A percentile compares a stretch with the other conserved stretches of the same genome.
Evolutionary conservation across 495 filamentous ascomycete species (phyloP).

Genomic region (Chaetomium cochliodes): DNA sequence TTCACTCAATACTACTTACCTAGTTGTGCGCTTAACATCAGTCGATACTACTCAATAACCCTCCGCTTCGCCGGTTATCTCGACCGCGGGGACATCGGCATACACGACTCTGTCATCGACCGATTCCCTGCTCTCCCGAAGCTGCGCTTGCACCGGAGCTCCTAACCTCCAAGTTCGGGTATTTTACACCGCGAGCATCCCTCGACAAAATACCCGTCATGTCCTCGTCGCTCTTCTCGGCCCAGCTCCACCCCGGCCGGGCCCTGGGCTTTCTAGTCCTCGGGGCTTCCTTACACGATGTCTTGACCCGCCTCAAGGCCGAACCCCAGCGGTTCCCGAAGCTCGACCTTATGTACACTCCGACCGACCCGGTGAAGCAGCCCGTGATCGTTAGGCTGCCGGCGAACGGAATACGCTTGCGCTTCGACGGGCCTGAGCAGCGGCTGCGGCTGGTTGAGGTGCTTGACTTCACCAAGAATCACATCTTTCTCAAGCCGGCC

Average conservation of each 20-base stretch:
- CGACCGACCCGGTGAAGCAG: conserved; percentile 63
- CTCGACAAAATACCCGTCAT: conserved; percentile 19
- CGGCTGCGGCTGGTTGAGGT: conserved; percentile 87
- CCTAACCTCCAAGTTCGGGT: not conserved
- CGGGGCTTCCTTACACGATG: conserved; percentile 85
- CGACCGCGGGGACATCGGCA: no score
- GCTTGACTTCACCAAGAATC: conserved; percentile 82
- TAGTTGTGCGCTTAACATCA: no score
- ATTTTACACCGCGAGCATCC: not conserved
- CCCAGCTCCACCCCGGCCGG: conserved; percentile 72
- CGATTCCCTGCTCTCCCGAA: no score
- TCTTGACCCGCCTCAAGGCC: conserved; percentile 79
- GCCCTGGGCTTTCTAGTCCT: conserved; percentile 81
- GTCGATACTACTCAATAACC: no score
- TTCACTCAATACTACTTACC: no score
- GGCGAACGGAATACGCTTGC: conserved; percentile 80
- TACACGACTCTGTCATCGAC: no score
- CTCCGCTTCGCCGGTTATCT: no score
- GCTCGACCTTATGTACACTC: conserved; percentile 76
- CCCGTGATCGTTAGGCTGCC: conserved; percentile 73
- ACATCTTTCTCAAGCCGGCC: conserved; percentile 72
- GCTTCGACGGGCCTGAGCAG: conserved; percentile 93
- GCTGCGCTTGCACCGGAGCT: not conserved
- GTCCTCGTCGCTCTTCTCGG: conserved; percentile 60
- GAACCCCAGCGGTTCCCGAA: conserved; percentile 77